Evolutionary conservation across 108 stramenopile genomes (phyloP).

Genomic region (Nitzschia inconspicua): DNA sequence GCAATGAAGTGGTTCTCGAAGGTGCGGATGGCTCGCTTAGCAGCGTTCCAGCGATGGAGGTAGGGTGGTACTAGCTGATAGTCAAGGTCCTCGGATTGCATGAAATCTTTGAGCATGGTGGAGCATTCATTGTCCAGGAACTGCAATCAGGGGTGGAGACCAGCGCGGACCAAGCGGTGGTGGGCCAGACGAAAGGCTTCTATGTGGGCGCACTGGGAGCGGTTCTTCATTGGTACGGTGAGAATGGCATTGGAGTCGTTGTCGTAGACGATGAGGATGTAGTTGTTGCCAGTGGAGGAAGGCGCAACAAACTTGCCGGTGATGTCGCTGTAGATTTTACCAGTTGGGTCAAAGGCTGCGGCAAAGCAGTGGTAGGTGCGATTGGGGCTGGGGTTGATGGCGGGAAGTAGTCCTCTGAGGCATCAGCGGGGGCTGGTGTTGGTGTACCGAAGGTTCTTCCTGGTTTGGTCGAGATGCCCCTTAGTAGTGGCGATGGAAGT

Average conservation of each 20-base stretch:
- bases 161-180: not conserved
- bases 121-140: conserved; percentile 26
- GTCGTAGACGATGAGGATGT: conserved; percentile 37
- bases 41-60: conserved; percentile 34
- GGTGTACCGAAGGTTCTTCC: conserved; percentile 16
- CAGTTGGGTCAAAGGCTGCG: conserved; percentile 9
- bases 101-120: conserved; percentile 8
- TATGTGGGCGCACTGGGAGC: not conserved
- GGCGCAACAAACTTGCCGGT: conserved; percentile 26
- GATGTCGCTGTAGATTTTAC: conserved; percentile 41
- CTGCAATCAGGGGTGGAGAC: conserved; percentile 21
- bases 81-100: conserved; percentile 8
- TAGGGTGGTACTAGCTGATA: conserved; percentile 27
- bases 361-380: conserved; percentile 11
- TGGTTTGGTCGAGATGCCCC: conserved; percentile 28
- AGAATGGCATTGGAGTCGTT: conserved; percentile 43
- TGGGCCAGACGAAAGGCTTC: conserved; percentile 4
- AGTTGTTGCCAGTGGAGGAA: conserved; percentile 33
- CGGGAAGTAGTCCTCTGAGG: not conserved
- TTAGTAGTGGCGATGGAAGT: conserved; percentile 6
- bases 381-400: not conserved
- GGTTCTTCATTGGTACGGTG: conserved; percentile 11
- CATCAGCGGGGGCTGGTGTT: not conserved
- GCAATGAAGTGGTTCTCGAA: conserved; percentile 52
- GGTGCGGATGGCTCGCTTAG: conserved; percentile 50